Evolutionary conservation across 495 filamentous ascomycete species (phyloP), one percentile per base, ranked within the genome.

Genomic region (Aspergillus homomorphus): DNA sequence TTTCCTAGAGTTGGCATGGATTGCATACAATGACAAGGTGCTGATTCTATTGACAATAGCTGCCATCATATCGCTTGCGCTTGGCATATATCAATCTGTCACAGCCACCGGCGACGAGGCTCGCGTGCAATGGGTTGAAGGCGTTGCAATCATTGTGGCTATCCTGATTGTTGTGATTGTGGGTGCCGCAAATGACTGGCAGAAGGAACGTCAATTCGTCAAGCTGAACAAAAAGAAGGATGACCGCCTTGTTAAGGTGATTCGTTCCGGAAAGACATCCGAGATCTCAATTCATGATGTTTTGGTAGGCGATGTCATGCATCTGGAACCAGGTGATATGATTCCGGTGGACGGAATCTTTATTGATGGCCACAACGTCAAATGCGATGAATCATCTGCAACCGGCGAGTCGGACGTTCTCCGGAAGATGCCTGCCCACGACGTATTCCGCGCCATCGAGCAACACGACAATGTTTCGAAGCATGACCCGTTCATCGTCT

Each of bases 401-500:
- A 95, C 90, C 9, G 90, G 90, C 51, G 90, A 95, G 67, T 93
- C 90, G 0, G 90, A 95, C 64, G 69, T 92, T 48, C 82, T 95
- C 54, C 83, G 82, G 48, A 95, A 95, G 68, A 77, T 77, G 24
- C 63, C 84, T 1, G 88, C 79, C 10, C 86, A 93, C 23, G 91
- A 94, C 14, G 93, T 96, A 19, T 95, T 82, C 61, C 77, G 77
- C 38, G 88, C 89, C 4, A 91, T 97, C 56, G 85, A 94, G 64
- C 80, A 88, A 44, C 79, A 88, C 50, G 86, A 91, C 53, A 81
- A 78, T 56, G 70, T 90, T n/a, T 81, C 82, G 62, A 96, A 96
- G 69, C 77, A 94, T 73, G 93, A 98, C 62, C 92, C 92, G 1
- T 96, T 98, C 69, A 95, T 98, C 60, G 82, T 96, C 42, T 97